phyloP scores from a whole-genome alignment of 192 early-diverging fungal genomes.

The Backusella sp. region DNA sequence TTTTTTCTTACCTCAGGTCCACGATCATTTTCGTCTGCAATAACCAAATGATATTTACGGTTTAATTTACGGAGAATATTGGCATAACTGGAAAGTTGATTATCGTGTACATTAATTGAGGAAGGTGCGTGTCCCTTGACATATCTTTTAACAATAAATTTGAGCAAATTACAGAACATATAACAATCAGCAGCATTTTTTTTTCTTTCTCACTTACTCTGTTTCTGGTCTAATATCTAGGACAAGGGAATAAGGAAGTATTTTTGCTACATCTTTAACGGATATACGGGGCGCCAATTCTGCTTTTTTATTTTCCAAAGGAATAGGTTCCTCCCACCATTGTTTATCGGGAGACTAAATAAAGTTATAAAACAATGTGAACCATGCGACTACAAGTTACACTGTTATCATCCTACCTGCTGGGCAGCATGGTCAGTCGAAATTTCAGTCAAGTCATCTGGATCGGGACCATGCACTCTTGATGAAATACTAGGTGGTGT shows the following conservation, averaged over 20 bases:
- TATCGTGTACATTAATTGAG: slow-evolving; percentile 47
- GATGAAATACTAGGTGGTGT: slow-evolving; percentile 62
- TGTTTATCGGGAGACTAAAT: neutral
- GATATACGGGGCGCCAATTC: slow-evolving; percentile 59
- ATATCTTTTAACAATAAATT: slow-evolving; percentile 39
- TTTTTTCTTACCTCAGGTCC: slow-evolving; percentile 49
- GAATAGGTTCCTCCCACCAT: slow-evolving; percentile 53
- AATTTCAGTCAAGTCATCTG: slow-evolving; percentile 4
- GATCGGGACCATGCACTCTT: slow-evolving; percentile 36
- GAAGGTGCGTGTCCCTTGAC: slow-evolving; percentile 52
- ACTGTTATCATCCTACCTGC: neutral
- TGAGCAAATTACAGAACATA: neutral
- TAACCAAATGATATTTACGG: slow-evolving; percentile 53
- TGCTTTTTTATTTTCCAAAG: slow-evolving; percentile 43
- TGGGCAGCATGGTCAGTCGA: neutral
- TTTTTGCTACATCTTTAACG: slow-evolving; percentile 44
- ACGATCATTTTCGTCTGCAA: slow-evolving; percentile 40
- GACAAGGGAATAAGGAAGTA: slow-evolving; percentile 47
- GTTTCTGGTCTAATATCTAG: slow-evolving; percentile 57
- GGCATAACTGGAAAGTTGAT: slow-evolving; percentile 42
- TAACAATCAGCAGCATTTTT: neutral
- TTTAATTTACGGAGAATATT: slow-evolving; percentile 46
- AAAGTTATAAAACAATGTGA: neutral
- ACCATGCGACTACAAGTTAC: neutral
- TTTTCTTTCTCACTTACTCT: slow-evolving; percentile 40